These are phyloP conservation scores for Cadophora malorum DNA, from an alignment of 2,329 filamentous ascomycete species.

Conservation along the genomic window DNA sequence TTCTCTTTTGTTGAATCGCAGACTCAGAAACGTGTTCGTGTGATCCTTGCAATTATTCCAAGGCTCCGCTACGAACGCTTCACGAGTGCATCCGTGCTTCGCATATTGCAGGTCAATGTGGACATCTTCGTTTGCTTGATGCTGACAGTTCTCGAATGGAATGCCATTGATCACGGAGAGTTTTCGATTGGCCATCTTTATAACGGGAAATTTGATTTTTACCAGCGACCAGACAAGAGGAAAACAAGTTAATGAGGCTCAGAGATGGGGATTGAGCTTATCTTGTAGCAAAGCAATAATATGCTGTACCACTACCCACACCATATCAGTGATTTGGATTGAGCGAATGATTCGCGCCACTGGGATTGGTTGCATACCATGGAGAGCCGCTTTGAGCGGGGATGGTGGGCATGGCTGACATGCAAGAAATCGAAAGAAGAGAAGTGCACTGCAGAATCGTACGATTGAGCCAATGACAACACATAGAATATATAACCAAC, in stretches of 20 bases:
- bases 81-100: neutral
- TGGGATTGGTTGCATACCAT: neutral
- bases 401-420: neutral
- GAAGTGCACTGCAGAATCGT: neutral
- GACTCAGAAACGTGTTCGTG: constrained; percentile 23
- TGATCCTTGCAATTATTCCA: constrained; percentile 26
- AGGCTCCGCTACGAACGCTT: constrained; percentile 21
- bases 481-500: neutral
- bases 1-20: constrained; percentile 24
- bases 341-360: neutral
- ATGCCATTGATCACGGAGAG: neutral
- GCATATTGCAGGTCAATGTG: constrained; percentile 27
- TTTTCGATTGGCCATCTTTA: neutral
- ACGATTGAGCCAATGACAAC: neutral
- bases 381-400: neutral
- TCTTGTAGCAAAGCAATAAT: neutral
- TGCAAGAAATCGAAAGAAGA: neutral
- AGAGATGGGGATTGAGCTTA: neutral
- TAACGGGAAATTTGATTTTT: neutral
- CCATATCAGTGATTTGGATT: neutral
- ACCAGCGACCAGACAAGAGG: neutral
- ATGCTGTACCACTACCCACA: neutral
- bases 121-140: constrained; percentile 26
- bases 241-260: neutral
- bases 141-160: neutral